Conservation (phyloP, 192 early-diverging fungal species). For the Gigaspora rosea region DNA sequence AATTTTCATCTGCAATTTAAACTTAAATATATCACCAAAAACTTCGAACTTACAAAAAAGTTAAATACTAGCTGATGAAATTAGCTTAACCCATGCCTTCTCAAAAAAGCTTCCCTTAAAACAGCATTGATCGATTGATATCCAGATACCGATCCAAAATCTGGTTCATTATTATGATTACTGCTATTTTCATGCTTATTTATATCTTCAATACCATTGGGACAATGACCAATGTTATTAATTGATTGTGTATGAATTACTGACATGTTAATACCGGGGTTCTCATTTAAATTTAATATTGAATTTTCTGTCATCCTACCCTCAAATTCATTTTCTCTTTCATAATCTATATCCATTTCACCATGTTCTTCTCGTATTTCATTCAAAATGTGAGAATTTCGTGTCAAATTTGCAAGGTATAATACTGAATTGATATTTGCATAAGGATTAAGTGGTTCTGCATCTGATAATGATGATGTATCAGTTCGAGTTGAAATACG, state of each 20-base stretch:
- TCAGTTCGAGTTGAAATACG: constrained; percentile 24
- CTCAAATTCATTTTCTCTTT: neutral
- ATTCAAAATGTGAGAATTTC: constrained; percentile 22
- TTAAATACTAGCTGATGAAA: no score
- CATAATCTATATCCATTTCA: neutral
- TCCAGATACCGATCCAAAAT: neutral
- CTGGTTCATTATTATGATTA: neutral
- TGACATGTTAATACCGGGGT: neutral
- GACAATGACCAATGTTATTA: neutral
- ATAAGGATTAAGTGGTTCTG: constrained; percentile 9
- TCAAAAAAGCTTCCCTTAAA: constrained; percentile 14
- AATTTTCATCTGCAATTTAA: no score
- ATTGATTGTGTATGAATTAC: neutral
- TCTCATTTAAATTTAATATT: neutral
- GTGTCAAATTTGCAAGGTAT: constrained; percentile 22
- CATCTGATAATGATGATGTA: neutral
- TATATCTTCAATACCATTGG: neutral
- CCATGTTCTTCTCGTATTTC: neutral
- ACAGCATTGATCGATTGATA: constrained; percentile 6
- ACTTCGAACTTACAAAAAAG: no score
- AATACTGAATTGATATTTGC: constrained; percentile 26
- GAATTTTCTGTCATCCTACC: neutral
- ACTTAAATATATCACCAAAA: no score
- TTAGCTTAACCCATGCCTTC: neutral
- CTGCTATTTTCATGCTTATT: neutral